These are phyloP conservation scores for Suhomyces bribrorum DNA, from an alignment of 1,139 yeast genomes.

Conservation along the genomic window DNA sequence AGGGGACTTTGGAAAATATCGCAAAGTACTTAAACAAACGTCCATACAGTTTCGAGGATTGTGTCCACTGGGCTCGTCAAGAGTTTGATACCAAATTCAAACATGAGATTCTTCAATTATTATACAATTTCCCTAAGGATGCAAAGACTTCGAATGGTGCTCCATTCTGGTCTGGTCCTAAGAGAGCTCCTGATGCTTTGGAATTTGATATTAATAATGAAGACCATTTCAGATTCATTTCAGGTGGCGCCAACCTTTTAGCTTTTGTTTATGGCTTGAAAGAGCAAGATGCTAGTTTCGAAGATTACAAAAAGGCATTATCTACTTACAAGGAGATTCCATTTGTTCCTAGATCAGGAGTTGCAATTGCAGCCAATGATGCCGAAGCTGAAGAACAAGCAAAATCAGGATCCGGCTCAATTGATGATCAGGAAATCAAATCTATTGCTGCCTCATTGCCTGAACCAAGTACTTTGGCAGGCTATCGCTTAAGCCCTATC, in stretches of 20 bases:
- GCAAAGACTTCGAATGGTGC: slow-evolving; percentile 89
- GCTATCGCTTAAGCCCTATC: slow-evolving; percentile 79
- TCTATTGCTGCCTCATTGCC: slow-evolving; percentile 78
- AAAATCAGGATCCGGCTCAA: slow-evolving; percentile 45
- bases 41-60: slow-evolving; percentile 89
- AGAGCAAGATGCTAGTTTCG: slow-evolving; percentile 45
- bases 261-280: slow-evolving; percentile 88
- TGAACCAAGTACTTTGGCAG: slow-evolving; percentile 84
- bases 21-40: slow-evolving; percentile 71
- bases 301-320: slow-evolving; percentile 52
- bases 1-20: slow-evolving; percentile 80
- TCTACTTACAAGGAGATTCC: slow-evolving; percentile 42
- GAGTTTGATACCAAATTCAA: slow-evolving; percentile 84
- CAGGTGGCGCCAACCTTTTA: slow-evolving; percentile 87
- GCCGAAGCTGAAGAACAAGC: slow-evolving; percentile 84
- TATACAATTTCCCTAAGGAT: slow-evolving; percentile 92
- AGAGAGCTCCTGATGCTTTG: slow-evolving; percentile 90
- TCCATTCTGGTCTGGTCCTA: slow-evolving; percentile 98
- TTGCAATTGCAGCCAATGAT: slow-evolving; percentile 85
- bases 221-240: slow-evolving; percentile 79
- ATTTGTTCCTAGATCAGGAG: slow-evolving; percentile 73
- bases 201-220: slow-evolving; percentile 71
- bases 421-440: slow-evolving; percentile 58
- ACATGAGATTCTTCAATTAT: slow-evolving; percentile 83
- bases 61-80: slow-evolving; percentile 91